Evolutionary conservation across 352 stramenopile genomes (phyloP), one percentile per base, ranked within the genome.

Genomic region (Phytophthora melonis): DNA sequence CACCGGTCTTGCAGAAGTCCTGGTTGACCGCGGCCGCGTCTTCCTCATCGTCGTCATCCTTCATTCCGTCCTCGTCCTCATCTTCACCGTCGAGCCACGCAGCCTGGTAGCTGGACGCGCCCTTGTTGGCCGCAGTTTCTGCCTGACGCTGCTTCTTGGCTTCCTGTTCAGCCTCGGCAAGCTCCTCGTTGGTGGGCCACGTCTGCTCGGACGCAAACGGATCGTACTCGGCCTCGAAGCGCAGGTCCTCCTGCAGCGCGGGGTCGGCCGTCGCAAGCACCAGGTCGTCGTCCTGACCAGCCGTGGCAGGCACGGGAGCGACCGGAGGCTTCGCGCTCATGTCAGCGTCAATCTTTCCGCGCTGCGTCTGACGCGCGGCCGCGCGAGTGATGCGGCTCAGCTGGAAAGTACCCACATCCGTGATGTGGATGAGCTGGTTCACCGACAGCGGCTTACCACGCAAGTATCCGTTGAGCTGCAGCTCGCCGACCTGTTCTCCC

Each of bases 201-300:
- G 98, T 99, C 84, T 99, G 98, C 70, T 99, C 98, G 16, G 97
- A 97, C 18, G 97, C 95, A 56, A 99, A 94, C 36, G 89, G 88
- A 77, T 99, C 95, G 65, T 98, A 96, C 36, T 94, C 90, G 18
- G 97, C 97, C 62, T 95, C 88, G 49, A 91, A 93, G 25, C 87
- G 88, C 64, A 97, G 68, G 63, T 98, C 93, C 45, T 94, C 90
- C 74, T 93, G 88, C 19, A 92, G 69, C 23, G 70, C 72, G 32
- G 79, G 71, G 63, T 92, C 83, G 5, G 89, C 80, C n/a, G 79
- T 89, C 0, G 91, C 91, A 1, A 98, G 74, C 61, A 93, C 78
- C 30, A 82, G 50, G 10, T 77, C 69, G 1, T 80, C 76, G 7
- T 90, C 56, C n/a, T 81, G 54, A 45, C 61, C 68, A 9, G 27